Evolutionary conservation across 768 basidiomycete species (phyloP), one percentile per base, ranked within the genome.

Genomic region (Mycena filopes): DNA sequence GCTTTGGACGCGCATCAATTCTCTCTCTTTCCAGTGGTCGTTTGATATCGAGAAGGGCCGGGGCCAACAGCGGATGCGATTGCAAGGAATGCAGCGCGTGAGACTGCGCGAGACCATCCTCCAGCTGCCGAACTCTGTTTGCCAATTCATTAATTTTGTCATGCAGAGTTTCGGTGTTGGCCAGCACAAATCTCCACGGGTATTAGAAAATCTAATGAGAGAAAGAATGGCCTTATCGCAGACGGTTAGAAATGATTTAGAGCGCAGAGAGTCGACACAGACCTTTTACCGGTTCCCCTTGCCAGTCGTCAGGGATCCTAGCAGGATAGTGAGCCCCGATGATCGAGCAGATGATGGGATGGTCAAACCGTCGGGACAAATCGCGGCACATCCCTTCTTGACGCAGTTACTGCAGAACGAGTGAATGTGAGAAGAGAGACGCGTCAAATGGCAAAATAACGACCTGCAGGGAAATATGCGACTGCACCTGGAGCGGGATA

Each of bases 271-370:
- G 36, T 36, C 36, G 36, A 36, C 10, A 36, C 36, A 40, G 10
- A 26, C 42, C 41, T n/a, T n/a, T 13, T 70, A 89, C 89, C 89
- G 80, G 73, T 91, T 92, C 15, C 89, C 89, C 74, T 89, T 90
- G 64, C 90, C 90, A 16, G 90, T 90, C 13, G 89, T 90, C 41
- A 91, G 81, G 31, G 88, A 89, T 18, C 89, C 89, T 90, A 38
- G n/a, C 23, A 31, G 43, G 48, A 54, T 33, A 55, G 36, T 60
- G 47, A 45, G 66, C 40, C 50, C n/a, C 55, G 36, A 10, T 60
- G 59, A 55, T 55, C 26, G 23, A 47, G 55, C 29, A 57, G 41
- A 50, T 26, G 26, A 62, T 59, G 58, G 50, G 60, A 20, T 51
- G 54, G 16, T 61, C 74, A 51, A 54, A 86, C 87, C 89, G 70